phyloP scores from a whole-genome alignment of 1,284 basidiomycete genomes.

The Apiotrichum mycotoxinovorans region DNA sequence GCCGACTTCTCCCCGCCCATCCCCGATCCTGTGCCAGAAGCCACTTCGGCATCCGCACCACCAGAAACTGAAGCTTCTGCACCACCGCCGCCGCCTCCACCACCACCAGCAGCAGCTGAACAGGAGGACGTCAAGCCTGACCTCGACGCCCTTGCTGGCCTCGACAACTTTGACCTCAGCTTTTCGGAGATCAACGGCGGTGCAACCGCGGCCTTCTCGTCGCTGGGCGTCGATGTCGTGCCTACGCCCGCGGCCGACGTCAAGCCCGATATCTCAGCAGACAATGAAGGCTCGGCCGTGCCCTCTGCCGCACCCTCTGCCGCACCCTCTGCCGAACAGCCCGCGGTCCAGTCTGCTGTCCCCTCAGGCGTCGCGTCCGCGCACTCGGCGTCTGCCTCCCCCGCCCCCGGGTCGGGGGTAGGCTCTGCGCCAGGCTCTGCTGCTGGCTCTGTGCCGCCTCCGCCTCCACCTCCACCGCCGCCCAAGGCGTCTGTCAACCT shows the following conservation, averaged over 20 bases:
- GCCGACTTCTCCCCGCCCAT: background rate
- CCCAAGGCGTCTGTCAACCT: slow-evolving; percentile 29
- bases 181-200: background rate
- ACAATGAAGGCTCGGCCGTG: background rate
- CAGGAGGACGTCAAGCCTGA: slow-evolving; percentile 18
- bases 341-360: too few species aligned
- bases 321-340: background rate
- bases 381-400: background rate
- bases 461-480: slow-evolving; percentile 38
- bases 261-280: background rate
- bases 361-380: background rate
- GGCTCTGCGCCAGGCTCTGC: background rate
- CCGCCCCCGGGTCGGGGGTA: background rate
- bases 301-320: background rate
- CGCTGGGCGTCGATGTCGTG: background rate
- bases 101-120: background rate
- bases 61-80: too few species aligned
- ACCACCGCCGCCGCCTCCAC: background rate
- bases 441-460: background rate
- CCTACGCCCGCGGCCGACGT: background rate
- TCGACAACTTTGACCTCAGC: slow-evolving; percentile 3
- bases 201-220: background rate
- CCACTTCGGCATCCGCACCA: background rate
- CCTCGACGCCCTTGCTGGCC: slow-evolving; percentile 6
- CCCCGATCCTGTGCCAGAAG: background rate